Evolutionary conservation across 2,329 filamentous ascomycete species (phyloP), one percentile per base, ranked within the genome.

Genomic region (Aureobasidium sp.): DNA sequence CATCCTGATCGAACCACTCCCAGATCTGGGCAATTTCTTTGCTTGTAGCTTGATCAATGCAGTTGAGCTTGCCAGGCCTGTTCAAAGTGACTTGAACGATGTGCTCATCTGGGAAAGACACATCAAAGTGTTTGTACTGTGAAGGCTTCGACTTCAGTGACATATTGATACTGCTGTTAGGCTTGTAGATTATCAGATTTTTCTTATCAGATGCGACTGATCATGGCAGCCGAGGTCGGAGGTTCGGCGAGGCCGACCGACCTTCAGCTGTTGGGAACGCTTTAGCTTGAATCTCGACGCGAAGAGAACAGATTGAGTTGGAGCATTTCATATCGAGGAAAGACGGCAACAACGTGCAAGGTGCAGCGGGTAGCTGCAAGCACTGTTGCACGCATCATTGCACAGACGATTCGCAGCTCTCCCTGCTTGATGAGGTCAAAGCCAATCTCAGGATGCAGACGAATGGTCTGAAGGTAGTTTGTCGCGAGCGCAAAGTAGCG

Each of bases 41-140:
- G 68, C 81, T 79, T 0, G 77, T 73, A 4, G 55, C 50, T 47
- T 61, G 51, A 32, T 63, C 61, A 12, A 65, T 34, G 44, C 63
- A 65, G 24, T 52, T 63, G n/a, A 65, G 65, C 52, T 65, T 62
- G 1, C 65, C 59, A 2, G 61, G 39, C 39, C 50, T 20, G 56
- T n/a, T 69, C 69, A 60, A 70, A 78, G 79, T 82, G 32, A 84
- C 77, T 61, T 82, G 77, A 10, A 84, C 73, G 57, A 82, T 76
- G 64, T 76, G 71, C 1, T 76, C 74, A 20, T 74, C 73, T 1
- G 81, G 81, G 64, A 79, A 81, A 56, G 73, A 72, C 65, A 82
- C 74, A 6, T 50, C 41, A 15, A 66, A 66, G 20, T 66, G 29
- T 27, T 59, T 44, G 63, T 61, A 62, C n/a, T 62, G 44, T 15